These are phyloP conservation scores for Aspergillus affinis DNA, from an alignment of 495 filamentous ascomycete species.

Conservation along the genomic window DNA sequence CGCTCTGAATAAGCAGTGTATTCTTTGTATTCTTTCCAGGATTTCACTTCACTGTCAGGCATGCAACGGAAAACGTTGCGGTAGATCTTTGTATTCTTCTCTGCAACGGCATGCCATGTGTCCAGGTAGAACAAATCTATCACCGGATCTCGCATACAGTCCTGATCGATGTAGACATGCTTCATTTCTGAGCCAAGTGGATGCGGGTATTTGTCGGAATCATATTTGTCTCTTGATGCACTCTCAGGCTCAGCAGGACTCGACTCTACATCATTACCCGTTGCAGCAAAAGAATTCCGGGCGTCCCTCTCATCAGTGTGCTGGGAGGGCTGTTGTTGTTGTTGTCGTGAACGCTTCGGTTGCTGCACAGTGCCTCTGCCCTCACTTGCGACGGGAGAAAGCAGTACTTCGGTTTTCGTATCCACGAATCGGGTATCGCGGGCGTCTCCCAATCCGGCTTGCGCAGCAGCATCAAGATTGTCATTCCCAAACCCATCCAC, in stretches of 20 bases:
- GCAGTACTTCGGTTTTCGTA: slow-evolving; percentile 63
- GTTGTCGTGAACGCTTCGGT: slow-evolving; percentile 39
- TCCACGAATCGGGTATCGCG: slow-evolving; percentile 66
- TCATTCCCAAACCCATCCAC: slow-evolving; percentile 76
- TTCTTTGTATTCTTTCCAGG: slow-evolving; percentile 93
- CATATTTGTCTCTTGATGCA: slow-evolving; percentile 48
- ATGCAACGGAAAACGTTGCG: slow-evolving; percentile 93
- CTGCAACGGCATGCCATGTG: slow-evolving; percentile 82
- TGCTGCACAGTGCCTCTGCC: slow-evolving; percentile 56
- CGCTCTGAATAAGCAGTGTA: slow-evolving; percentile 75
- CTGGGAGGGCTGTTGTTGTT: slow-evolving; percentile 20
- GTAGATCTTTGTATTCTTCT: slow-evolving; percentile 92
- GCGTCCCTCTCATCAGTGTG: slow-evolving; percentile 30
- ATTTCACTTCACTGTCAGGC: slow-evolving; percentile 91
- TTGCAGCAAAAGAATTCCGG: slow-evolving; percentile 48
- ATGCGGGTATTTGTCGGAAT: slow-evolving; percentile 44
- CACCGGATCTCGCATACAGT: slow-evolving; percentile 82
- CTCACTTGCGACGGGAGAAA: slow-evolving; percentile 57
- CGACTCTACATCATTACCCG: slow-evolving; percentile 35
- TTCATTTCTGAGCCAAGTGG: slow-evolving; percentile 66
- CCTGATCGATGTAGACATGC: slow-evolving; percentile 59
- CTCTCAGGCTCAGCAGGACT: slow-evolving; percentile 67
- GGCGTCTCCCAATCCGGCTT: slow-evolving; percentile 54
- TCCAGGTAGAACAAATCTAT: slow-evolving; percentile 81
- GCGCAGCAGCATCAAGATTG: slow-evolving; percentile 58